Evolutionary conservation across 768 basidiomycete genomes (phyloP).

Genomic region (Panaeolus cyanescens): DNA sequence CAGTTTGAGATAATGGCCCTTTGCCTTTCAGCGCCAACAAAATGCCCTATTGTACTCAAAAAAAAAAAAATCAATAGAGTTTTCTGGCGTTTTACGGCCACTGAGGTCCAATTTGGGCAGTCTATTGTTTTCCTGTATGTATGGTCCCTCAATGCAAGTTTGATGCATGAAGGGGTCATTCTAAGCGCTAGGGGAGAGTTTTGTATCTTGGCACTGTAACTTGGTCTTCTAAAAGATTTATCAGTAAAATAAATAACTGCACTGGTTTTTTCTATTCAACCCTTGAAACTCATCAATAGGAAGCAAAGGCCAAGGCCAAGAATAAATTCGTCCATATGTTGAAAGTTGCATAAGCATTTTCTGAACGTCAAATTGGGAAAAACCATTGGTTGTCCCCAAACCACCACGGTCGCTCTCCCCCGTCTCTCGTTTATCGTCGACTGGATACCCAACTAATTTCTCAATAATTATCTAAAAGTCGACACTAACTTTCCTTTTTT

Average conservation of each 20-base stretch:
- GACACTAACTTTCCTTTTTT: slow-evolving; percentile 7
- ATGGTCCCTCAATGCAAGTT: background rate
- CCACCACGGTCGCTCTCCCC: slow-evolving; percentile 21
- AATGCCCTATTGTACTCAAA: too few species aligned
- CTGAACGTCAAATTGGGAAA: background rate
- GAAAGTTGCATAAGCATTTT: slow-evolving; percentile 2
- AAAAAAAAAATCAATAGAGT: too few species aligned
- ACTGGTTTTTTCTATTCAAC: too few species aligned
- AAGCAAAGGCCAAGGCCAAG: background rate
- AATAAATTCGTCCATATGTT: background rate
- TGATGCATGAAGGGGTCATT: background rate
- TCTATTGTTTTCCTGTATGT: too few species aligned
- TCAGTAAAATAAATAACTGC: background rate
- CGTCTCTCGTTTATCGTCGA: slow-evolving; percentile 15
- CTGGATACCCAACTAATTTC: background rate
- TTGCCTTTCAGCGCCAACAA: too few species aligned
- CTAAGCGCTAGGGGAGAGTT: too few species aligned
- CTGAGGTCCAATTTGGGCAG: too few species aligned
- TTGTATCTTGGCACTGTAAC: too few species aligned
- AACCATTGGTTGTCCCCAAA: slow-evolving; percentile 16
- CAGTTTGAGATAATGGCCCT: too few species aligned
- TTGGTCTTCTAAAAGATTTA: too few species aligned
- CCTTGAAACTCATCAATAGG: background rate
- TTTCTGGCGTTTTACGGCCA: too few species aligned
- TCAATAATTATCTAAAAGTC: background rate